Conservation (phyloP, 2,329 filamentous ascomycete species). For the Zarea fungicola region DNA sequence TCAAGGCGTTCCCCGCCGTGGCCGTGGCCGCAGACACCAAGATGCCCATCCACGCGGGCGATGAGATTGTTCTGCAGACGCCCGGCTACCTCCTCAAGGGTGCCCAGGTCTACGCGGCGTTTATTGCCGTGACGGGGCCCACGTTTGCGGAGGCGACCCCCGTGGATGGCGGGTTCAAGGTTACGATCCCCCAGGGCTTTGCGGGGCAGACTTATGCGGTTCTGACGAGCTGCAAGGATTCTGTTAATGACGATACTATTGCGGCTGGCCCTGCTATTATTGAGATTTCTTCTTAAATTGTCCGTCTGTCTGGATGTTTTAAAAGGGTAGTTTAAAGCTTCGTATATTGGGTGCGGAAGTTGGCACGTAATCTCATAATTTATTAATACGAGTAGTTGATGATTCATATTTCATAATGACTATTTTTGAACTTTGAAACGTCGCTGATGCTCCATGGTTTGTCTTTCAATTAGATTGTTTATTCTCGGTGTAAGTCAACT, state of each 20-base stretch:
- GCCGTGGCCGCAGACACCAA: constrained; percentile 29
- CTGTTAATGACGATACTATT: constrained; percentile 28
- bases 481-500: too few species aligned
- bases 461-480: too few species aligned
- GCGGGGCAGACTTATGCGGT: constrained; percentile 32
- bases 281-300: constrained; percentile 19
- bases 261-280: constrained; percentile 30
- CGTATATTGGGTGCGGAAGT: not conserved
- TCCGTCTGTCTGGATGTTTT: too few species aligned
- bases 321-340: not conserved
- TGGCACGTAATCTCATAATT: constrained; percentile 1
- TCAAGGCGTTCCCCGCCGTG: constrained; percentile 55
- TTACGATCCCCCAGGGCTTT: constrained; percentile 18
- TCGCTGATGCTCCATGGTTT: too few species aligned
- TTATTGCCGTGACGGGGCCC: constrained; percentile 26
- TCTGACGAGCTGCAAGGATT: constrained; percentile 28
- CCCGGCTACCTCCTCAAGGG: constrained; percentile 23
- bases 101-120: constrained; percentile 27
- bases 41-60: constrained; percentile 18
- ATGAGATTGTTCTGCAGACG: constrained; percentile 7
- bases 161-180: constrained; percentile 18
- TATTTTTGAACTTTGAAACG: too few species aligned
- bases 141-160: constrained; percentile 18
- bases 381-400: too few species aligned
- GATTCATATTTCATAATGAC: too few species aligned